Percentiles rank a stretch among this genome's conserved stretches.
These are phyloP conservation scores for Zizania latifolia DNA, from an alignment of 176 grass and related monocot genomes.

Conservation along the genomic window DNA sequence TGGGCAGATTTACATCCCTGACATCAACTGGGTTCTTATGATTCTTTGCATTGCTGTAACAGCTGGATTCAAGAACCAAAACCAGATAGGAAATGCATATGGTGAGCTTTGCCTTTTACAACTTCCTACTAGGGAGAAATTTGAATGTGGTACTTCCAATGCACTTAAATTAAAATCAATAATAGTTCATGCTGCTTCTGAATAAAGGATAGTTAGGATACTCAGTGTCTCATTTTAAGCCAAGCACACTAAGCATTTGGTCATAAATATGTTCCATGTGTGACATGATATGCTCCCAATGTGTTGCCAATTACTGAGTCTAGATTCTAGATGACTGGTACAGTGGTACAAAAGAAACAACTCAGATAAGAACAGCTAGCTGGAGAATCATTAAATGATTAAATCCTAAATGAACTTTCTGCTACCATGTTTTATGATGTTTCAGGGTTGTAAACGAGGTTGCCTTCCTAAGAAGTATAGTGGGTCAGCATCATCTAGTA, in stretches of 20 bases:
- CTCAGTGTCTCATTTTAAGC: neutral
- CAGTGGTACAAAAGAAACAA: neutral
- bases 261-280: neutral
- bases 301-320: neutral
- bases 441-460: neutral
- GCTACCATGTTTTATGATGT: too few species aligned
- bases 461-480: neutral
- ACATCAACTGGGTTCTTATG: slow-evolving; percentile 88
- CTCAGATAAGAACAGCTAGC: neutral
- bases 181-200: neutral
- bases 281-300: neutral
- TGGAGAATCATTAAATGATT: neutral
- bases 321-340: neutral
- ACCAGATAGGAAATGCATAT: slow-evolving; percentile 88
- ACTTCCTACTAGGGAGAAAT: neutral
- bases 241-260: neutral
- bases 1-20: slow-evolving; percentile 91
- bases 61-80: slow-evolving; percentile 71
- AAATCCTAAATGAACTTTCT: neutral
- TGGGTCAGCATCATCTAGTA: neutral
- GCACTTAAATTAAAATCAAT: neutral
- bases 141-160: neutral
- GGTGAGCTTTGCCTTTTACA: slow-evolving; percentile 44
- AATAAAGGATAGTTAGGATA: neutral
- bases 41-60: slow-evolving; percentile 86